A percentile compares a stretch with the other conserved stretches of the same genome.
Conservation (phyloP, 2,329 filamentous ascomycete species). For the Dothidotthia symphoricarpi region DNA sequence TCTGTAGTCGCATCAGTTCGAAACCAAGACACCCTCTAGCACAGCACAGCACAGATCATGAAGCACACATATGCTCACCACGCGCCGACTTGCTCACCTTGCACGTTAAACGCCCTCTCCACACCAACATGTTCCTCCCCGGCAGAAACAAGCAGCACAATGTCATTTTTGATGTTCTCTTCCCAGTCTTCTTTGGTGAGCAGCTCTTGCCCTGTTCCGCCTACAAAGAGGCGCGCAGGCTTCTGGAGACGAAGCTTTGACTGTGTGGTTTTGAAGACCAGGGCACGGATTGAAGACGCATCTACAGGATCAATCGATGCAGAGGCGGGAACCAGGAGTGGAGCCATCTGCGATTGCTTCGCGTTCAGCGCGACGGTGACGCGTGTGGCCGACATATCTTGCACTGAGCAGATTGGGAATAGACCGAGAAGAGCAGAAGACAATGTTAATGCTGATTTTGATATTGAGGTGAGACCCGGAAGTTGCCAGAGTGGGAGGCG, state of each 20-base stretch:
- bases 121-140: constrained; percentile 37
- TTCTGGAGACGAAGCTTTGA: constrained; percentile 35
- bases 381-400: constrained; percentile 20
- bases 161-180: constrained; percentile 22
- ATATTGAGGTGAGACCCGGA: too few relatives aligned
- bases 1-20: constrained; percentile 13
- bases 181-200: constrained; percentile 29
- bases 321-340: constrained; percentile 25
- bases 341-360: constrained; percentile 30
- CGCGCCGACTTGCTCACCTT: constrained; percentile 14
- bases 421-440: too few relatives aligned
- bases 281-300: constrained; percentile 17
- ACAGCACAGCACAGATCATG: constrained; percentile 8
- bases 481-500: too few relatives aligned
- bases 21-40: background rate
- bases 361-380: constrained; percentile 35
- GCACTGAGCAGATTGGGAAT: too few relatives aligned
- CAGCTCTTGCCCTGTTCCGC: constrained; percentile 28
- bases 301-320: constrained; percentile 15
- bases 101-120: constrained; percentile 14
- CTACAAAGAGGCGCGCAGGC: constrained; percentile 28
- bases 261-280: constrained; percentile 32
- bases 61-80: constrained; percentile 26
- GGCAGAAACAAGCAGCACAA: constrained; percentile 29
- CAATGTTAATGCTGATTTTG: too few relatives aligned